A percentile compares a stretch with the other conserved stretches of the same genome.
Conservation (phyloP, 345 rosid species). For the Jatropha curcas region DNA sequence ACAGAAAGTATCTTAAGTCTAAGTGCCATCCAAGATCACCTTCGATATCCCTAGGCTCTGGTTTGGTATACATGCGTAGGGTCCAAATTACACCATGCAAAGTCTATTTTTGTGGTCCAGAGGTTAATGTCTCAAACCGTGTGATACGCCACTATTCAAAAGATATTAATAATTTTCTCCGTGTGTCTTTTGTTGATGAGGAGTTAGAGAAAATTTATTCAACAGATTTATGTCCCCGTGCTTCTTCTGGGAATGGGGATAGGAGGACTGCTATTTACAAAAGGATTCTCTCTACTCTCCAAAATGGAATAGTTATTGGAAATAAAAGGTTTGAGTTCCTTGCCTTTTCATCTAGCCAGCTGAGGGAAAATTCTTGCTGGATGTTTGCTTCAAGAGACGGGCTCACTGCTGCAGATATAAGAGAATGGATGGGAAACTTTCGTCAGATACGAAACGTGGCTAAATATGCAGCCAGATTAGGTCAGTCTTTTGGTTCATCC, state of each 20-base stretch:
- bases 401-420: slow-evolving; percentile 40
- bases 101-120: slow-evolving; percentile 55
- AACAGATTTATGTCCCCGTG: slow-evolving; percentile 20
- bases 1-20: not conserved
- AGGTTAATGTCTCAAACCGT: slow-evolving; percentile 51
- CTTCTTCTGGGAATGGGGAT: slow-evolving; percentile 7
- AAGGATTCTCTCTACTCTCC: slow-evolving; percentile 43
- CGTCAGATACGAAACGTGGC: slow-evolving; percentile 51
- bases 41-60: slow-evolving; percentile 34
- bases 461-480: slow-evolving; percentile 50
- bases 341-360: slow-evolving; percentile 54
- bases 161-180: slow-evolving; percentile 44
- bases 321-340: slow-evolving; percentile 53
- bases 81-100: slow-evolving; percentile 54
- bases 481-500: slow-evolving; percentile 63
- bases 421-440: slow-evolving; percentile 47
- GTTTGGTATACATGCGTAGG: slow-evolving; percentile 42
- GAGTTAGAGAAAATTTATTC: slow-evolving; percentile 42
- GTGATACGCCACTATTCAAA: slow-evolving; percentile 42
- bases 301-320: slow-evolving; percentile 46
- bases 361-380: slow-evolving; percentile 58
- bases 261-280: slow-evolving; percentile 33
- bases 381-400: slow-evolving; percentile 58
- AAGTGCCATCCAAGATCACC: slow-evolving; percentile 29
- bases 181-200: slow-evolving; percentile 53